A percentile compares a stretch with the other conserved stretches of the same genome.
phyloP scores from a whole-genome alignment of 176 grass and related monocot genomes.

The Luzula sylvatica region DNA sequence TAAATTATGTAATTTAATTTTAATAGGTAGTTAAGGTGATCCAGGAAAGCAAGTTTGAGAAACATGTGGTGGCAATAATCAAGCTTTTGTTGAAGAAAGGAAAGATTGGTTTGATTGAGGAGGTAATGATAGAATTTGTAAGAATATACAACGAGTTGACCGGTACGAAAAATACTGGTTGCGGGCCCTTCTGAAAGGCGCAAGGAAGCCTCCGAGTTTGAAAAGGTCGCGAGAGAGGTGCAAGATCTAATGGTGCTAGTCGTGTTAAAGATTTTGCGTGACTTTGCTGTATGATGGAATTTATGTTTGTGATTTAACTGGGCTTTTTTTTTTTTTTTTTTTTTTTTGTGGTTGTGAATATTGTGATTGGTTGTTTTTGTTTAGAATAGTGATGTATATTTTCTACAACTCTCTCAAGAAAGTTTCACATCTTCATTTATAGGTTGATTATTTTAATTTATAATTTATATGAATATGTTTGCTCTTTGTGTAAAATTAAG shows the following conservation, averaged over 20 bases:
- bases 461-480: too few relatives aligned
- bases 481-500: too few relatives aligned
- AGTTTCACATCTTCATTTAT: too few relatives aligned
- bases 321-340: too few relatives aligned
- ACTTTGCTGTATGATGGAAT: neutral
- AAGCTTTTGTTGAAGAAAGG: constrained; percentile 33
- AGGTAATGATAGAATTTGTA: constrained; percentile 30
- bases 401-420: too few relatives aligned
- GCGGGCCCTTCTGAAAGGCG: neutral
- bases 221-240: constrained; percentile 21
- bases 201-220: constrained; percentile 5
- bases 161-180: constrained; percentile 1
- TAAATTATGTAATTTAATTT: constrained; percentile 1
- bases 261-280: constrained; percentile 22
- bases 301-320: too few relatives aligned
- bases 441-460: too few relatives aligned
- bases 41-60: constrained; percentile 16
- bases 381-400: too few relatives aligned
- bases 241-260: constrained; percentile 6
- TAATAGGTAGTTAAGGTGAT: constrained; percentile 14
- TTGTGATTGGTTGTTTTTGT: too few relatives aligned
- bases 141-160: constrained; percentile 25
- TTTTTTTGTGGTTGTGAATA: too few relatives aligned
- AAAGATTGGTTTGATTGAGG: constrained; percentile 22
- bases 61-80: constrained; percentile 25